A percentile compares a stretch with the other conserved stretches of the same genome.
phyloP scores from a whole-genome alignment of 2,329 filamentous ascomycete species.

The Coniosporium tulheliwenetii region DNA sequence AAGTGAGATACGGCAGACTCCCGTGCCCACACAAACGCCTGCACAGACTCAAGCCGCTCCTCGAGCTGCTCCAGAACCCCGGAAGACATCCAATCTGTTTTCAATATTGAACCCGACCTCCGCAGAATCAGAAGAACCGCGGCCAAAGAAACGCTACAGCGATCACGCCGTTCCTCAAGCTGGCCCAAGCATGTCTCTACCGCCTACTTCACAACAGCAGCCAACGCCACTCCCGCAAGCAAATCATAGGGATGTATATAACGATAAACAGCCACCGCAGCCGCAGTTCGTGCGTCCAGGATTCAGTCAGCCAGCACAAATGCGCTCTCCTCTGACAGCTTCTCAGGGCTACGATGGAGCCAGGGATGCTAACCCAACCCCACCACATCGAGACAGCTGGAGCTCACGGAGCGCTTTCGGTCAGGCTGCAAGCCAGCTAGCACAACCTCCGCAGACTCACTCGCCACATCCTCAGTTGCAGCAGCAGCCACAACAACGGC shows the following conservation, averaged over 20 bases:
- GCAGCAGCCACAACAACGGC: slow-evolving; percentile 1
- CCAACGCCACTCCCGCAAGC: no score
- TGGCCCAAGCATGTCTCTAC: neutral
- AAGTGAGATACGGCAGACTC: slow-evolving; percentile 13
- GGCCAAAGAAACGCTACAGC: slow-evolving; percentile 3
- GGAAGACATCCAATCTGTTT: slow-evolving; percentile 20
- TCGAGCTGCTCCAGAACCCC: slow-evolving; percentile 13
- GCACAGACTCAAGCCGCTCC: slow-evolving; percentile 7
- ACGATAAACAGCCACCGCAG: neutral
- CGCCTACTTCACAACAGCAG: neutral
- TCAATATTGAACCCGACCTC: slow-evolving; percentile 17
- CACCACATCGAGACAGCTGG: neutral
- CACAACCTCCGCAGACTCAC: neutral
- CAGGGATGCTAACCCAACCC: neutral
- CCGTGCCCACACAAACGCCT: slow-evolving; percentile 8
- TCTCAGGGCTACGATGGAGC: neutral
- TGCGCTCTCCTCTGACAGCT: neutral
- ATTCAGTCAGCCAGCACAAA: neutral
- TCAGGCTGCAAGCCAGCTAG: neutral
- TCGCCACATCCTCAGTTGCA: neutral
- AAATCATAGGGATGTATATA: no score
- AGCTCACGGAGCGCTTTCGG: neutral
- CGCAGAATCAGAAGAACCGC: slow-evolving; percentile 16
- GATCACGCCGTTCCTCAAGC: neutral
- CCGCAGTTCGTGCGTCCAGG: neutral